phyloP scores from a whole-genome alignment of 2,329 filamentous ascomycete species.

The Teratosphaeriaceae sp. region DNA sequence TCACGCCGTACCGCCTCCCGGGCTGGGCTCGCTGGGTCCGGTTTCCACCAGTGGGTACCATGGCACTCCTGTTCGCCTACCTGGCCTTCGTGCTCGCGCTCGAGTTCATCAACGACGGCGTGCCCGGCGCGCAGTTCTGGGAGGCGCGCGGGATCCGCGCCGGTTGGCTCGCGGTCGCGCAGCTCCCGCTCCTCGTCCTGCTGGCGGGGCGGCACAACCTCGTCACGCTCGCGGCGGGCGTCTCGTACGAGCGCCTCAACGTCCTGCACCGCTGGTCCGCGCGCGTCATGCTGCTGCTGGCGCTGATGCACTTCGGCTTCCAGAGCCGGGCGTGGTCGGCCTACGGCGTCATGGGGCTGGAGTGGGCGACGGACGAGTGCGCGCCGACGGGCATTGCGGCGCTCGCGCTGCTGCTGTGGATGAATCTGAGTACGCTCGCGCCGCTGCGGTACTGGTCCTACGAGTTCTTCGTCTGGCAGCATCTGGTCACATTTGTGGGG shows the following conservation, averaged over 20 bases:
- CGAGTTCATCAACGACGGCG: conserved; percentile 20
- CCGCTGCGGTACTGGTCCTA: conserved; percentile 20
- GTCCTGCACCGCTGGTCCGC: conserved; percentile 32
- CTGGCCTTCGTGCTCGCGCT: conserved; percentile 22
- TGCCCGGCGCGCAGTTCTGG: conserved; percentile 20
- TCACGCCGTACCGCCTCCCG: conserved; percentile 16
- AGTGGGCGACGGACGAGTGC: conserved; percentile 21
- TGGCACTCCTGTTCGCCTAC: conserved; percentile 17
- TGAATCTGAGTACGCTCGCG: conserved; percentile 22
- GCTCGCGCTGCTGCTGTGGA: conserved; percentile 23
- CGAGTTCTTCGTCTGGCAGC: conserved; percentile 29
- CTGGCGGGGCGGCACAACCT: conserved; percentile 35
- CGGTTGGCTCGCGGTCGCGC: conserved; percentile 31
- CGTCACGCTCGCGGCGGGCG: conserved; percentile 24
- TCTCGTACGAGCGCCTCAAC: conserved; percentile 30
- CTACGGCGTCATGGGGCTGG: conserved; percentile 17
- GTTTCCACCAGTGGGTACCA: conserved; percentile 20
- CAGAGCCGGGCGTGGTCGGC: conserved; percentile 20
- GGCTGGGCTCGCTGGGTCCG: conserved; percentile 14
- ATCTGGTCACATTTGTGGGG: conserved; percentile 34
- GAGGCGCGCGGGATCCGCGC: conserved; percentile 28
- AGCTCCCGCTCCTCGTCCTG: conserved; percentile 33
- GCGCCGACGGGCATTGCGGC: conserved; percentile 24
- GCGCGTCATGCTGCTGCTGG: conserved; percentile 24
- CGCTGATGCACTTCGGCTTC: conserved; percentile 25